Conservation (phyloP, 495 filamentous ascomycete genomes). For the Talaromyces thailandensis region DNA sequence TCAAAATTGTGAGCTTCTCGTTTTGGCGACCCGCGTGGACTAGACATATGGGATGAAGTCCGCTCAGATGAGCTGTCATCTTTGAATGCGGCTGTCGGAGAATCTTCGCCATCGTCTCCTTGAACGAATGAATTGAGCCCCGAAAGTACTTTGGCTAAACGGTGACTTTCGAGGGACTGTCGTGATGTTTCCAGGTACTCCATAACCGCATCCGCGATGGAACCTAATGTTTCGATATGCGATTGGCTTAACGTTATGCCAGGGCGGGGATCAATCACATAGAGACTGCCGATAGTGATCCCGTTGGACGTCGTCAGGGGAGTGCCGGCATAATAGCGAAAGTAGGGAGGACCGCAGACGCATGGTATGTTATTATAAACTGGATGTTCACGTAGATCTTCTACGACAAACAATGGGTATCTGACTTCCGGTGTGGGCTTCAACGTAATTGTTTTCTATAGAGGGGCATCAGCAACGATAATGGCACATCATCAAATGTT, state of each 20-base stretch:
- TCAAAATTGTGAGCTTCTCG: neutral
- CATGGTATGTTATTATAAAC: constrained; percentile 33
- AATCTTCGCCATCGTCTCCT: constrained; percentile 28
- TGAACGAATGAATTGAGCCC: constrained; percentile 58
- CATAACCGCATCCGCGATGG: constrained; percentile 49
- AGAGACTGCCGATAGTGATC: constrained; percentile 64
- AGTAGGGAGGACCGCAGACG: constrained; percentile 30
- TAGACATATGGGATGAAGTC: constrained; percentile 1
- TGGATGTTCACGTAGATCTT: constrained; percentile 29
- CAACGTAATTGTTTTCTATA: constrained; percentile 22
- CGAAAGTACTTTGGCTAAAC: constrained; percentile 48
- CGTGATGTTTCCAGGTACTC: constrained; percentile 51
- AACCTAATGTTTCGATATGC: constrained; percentile 33
- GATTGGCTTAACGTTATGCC: constrained; percentile 21
- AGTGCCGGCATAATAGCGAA: constrained; percentile 40
- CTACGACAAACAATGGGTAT: constrained; percentile 26
- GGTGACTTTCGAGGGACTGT: constrained; percentile 46
- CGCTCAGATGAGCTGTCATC: neutral
- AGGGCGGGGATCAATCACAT: constrained; percentile 47
- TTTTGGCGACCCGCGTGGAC: neutral
- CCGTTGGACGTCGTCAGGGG: constrained; percentile 54
- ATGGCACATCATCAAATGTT: neutral
- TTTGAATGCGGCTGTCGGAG: constrained; percentile 11
- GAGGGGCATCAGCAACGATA: neutral
- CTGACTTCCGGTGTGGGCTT: constrained; percentile 25